Evolutionary conservation across 1,139 yeast species (phyloP).

Genomic region (Geotrichum bryndzae): DNA sequence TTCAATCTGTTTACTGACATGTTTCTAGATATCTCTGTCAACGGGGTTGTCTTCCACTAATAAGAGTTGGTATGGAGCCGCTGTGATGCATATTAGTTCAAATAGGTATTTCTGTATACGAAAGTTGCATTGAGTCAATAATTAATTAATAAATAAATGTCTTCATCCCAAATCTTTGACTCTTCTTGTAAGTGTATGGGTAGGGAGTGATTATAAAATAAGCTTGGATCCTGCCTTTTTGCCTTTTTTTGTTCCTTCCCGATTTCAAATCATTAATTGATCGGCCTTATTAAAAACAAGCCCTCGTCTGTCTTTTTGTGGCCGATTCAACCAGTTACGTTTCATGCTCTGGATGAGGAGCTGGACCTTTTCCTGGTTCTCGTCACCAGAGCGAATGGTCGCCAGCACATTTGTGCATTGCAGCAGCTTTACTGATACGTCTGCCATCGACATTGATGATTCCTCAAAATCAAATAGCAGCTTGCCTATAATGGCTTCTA

Average conservation of each 20-base stretch:
- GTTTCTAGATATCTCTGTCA: too few species aligned
- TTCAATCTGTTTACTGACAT: too few species aligned
- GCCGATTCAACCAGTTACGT: constrained; percentile 22
- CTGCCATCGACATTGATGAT: constrained; percentile 22
- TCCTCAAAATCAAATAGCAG: constrained; percentile 21
- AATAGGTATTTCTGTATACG: too few species aligned
- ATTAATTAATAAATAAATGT: not conserved
- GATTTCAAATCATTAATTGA: not conserved
- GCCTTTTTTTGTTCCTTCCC: not conserved
- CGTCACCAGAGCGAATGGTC: constrained; percentile 47
- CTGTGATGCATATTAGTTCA: too few species aligned
- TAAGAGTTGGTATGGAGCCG: too few species aligned
- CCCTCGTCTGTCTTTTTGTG: not conserved
- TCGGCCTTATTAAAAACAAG: not conserved
- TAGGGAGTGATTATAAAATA: not conserved
- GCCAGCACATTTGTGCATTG: constrained; percentile 56
- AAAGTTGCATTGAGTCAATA: too few species aligned
- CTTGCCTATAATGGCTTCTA: constrained; percentile 32
- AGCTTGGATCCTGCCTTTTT: not conserved
- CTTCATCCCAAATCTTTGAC: not conserved
- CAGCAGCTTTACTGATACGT: constrained; percentile 39
- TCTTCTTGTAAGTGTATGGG: not conserved
- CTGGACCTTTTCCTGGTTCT: constrained; percentile 49
- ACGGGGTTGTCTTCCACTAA: too few species aligned
- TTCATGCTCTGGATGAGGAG: constrained; percentile 33